Conservation (phyloP, 1,284 basidiomycete species). For the Ganoderma meredithae region DNA sequence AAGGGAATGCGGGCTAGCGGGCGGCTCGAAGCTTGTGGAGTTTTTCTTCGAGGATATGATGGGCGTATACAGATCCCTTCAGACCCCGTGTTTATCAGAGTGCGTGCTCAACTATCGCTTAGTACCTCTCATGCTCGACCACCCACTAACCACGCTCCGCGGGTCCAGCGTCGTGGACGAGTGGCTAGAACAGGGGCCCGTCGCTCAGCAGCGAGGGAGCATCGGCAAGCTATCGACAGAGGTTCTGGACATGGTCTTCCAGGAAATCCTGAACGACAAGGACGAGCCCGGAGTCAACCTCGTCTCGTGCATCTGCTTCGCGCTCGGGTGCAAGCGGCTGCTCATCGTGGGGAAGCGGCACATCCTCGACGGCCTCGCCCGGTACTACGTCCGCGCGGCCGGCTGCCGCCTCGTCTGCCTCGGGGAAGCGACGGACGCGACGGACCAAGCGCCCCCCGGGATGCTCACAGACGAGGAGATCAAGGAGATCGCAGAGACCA, state of each 20-base stretch:
- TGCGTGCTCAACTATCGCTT: too few relatives aligned
- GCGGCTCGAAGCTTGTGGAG: neutral
- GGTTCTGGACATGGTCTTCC: slow-evolving; percentile 3
- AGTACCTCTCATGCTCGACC: too few relatives aligned
- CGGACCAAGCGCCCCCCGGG: slow-evolving; percentile 19
- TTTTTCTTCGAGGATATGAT: neutral
- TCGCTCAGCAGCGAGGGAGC: neutral
- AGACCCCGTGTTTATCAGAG: neutral
- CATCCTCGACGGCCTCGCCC: neutral
- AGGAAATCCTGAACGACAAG: neutral
- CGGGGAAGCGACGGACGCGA: slow-evolving; percentile 14
- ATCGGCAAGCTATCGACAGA: slow-evolving; percentile 7
- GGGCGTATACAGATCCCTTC: neutral
- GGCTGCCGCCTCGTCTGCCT: slow-evolving; percentile 29
- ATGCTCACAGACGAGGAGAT: slow-evolving; percentile 22
- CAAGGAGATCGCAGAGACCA: slow-evolving; percentile 2
- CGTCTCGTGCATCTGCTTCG: slow-evolving; percentile 4
- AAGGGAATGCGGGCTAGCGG: neutral
- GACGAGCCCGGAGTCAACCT: neutral
- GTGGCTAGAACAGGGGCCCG: neutral
- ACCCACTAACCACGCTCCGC: neutral
- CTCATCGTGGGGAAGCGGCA: slow-evolving; percentile 14
- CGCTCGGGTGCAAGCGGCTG: slow-evolving; percentile 22
- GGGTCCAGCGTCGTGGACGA: neutral
- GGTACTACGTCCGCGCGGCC: slow-evolving; percentile 12